phyloP scores from a whole-genome alignment of 345 rosid genomes.

The Geranium brycei region DNA sequence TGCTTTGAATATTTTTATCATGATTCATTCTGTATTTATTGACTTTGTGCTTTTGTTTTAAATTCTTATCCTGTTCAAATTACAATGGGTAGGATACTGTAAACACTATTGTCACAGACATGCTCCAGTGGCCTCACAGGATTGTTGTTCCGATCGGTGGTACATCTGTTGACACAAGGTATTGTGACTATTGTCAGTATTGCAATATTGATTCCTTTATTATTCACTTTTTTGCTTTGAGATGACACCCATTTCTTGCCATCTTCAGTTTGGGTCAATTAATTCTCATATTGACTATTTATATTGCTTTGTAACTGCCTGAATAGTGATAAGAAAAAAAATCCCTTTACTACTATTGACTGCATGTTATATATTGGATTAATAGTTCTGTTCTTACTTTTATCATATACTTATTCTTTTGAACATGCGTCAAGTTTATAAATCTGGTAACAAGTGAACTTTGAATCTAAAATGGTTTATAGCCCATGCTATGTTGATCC shows the following conservation, averaged over 20 bases:
- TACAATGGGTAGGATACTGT: constrained; percentile 63
- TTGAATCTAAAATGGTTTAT: too few relatives aligned
- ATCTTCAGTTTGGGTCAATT: too few relatives aligned
- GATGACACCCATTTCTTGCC: too few relatives aligned
- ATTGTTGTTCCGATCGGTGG: constrained; percentile 98
- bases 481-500: too few relatives aligned
- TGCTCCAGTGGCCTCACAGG: constrained; percentile 99
- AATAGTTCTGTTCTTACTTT: too few relatives aligned
- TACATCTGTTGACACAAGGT: constrained; percentile 77
- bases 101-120: constrained; percentile 67
- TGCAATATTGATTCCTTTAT: neutral
- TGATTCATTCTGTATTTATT: constrained; percentile 1
- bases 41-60: neutral
- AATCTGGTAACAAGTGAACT: too few relatives aligned
- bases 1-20: neutral
- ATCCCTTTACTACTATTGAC: too few relatives aligned
- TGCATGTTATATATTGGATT: too few relatives aligned
- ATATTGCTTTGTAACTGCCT: neutral
- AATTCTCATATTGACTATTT: too few relatives aligned
- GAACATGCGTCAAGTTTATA: too few relatives aligned
- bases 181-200: constrained; percentile 5
- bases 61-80: constrained; percentile 1
- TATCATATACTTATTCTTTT: too few relatives aligned
- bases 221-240: neutral
- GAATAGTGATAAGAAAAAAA: too few relatives aligned